Conservation (phyloP, 805 yeast genomes). For the Blastobotrys attinorum region DNA sequence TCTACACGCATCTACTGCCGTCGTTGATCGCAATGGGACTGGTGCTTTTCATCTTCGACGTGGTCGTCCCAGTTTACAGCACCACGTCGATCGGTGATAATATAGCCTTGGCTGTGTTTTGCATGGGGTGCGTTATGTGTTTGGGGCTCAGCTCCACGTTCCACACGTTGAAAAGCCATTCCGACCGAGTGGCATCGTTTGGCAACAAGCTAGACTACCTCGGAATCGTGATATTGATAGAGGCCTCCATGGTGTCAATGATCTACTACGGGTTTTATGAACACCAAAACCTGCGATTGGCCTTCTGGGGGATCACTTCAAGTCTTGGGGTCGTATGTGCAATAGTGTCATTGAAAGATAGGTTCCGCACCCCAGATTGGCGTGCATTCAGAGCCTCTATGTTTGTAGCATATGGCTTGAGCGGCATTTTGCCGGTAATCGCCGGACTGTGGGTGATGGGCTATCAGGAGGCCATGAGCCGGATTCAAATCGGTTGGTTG, state of each 20-base stretch:
- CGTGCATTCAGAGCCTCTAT: conserved; percentile 69
- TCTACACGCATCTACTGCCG: conserved; percentile 53
- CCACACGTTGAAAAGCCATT: conserved; percentile 63
- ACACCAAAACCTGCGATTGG: conserved; percentile 24
- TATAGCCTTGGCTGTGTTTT: conserved; percentile 45
- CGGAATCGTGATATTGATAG: conserved; percentile 63
- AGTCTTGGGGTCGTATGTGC: conserved; percentile 56
- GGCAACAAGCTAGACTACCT: conserved; percentile 71
- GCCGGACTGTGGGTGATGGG: conserved; percentile 48
- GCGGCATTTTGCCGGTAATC: conserved; percentile 64
- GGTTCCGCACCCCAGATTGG: conserved; percentile 63
- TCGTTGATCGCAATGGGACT: conserved; percentile 20
- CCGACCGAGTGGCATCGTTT: conserved; percentile 41
- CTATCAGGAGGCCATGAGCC: conserved; percentile 34
- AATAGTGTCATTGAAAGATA: conserved; percentile 51
- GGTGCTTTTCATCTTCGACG: conserved; percentile 12
- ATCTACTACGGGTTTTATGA: conserved; percentile 40
- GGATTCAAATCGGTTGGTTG: conserved; percentile 57
- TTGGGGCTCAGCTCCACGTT: conserved; percentile 56
- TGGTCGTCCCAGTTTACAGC: conserved; percentile 19
- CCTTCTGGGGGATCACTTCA: conserved; percentile 32
- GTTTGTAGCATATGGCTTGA: conserved; percentile 74
- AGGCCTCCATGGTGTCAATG: conserved; percentile 51
- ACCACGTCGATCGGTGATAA: conserved; percentile 36
- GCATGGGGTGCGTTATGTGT: conserved; percentile 51